Conservation (phyloP, 1,284 basidiomycete genomes). For the Calocybe gambosa region DNA sequence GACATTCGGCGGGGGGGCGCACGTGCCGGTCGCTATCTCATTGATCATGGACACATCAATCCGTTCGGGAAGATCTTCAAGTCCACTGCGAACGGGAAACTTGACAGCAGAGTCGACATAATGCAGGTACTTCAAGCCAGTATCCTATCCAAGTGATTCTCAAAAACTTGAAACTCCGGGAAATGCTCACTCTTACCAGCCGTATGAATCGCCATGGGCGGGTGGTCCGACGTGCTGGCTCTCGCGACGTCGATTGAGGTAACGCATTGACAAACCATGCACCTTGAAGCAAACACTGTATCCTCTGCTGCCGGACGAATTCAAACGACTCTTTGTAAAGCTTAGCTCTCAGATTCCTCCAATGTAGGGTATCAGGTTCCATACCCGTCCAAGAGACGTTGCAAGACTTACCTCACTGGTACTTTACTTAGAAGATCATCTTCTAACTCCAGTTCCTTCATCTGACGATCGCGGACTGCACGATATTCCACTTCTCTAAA, state of each 20-base stretch:
- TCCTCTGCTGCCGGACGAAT: conserved; percentile 87
- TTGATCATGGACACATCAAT: conserved; percentile 77
- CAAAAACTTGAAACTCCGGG: neutral
- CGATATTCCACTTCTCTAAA: conserved; percentile 86
- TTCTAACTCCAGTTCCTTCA: conserved; percentile 89
- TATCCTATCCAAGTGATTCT: conserved; percentile 44
- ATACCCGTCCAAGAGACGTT: neutral
- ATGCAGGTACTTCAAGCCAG: conserved; percentile 72
- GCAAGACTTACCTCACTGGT: conserved; percentile 64
- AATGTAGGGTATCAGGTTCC: conserved; percentile 8
- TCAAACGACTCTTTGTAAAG: conserved; percentile 90
- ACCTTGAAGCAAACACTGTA: conserved; percentile 84
- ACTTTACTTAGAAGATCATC: conserved; percentile 85
- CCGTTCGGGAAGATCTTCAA: conserved; percentile 83
- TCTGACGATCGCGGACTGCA: conserved; percentile 84
- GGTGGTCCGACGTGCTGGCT: conserved; percentile 47
- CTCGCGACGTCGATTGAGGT: conserved; percentile 44
- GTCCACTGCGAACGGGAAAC: conserved; percentile 70
- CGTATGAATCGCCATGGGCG: conserved; percentile 77
- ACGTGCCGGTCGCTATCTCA: conserved; percentile 77
- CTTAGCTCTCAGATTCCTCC: conserved; percentile 80
- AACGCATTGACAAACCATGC: conserved; percentile 85
- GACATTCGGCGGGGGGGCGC: conserved; percentile 59
- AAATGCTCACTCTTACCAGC: conserved; percentile 39
- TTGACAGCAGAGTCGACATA: conserved; percentile 77